These are phyloP conservation scores for Globisporangium acanthophoron DNA, from an alignment of 352 stramenopile genomes.

Conservation along the genomic window DNA sequence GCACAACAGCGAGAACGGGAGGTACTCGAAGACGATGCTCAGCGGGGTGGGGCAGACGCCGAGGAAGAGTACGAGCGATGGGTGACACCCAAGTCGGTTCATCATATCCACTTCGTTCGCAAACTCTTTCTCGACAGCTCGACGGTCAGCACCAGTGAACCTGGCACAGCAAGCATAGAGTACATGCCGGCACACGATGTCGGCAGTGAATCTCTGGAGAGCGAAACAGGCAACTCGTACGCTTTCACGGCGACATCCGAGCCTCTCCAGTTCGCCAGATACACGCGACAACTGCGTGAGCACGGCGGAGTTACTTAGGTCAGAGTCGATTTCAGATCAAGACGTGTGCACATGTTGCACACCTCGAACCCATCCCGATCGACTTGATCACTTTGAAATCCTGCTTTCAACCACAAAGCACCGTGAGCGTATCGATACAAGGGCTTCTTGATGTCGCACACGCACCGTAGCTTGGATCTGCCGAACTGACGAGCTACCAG, in stretches of 20 bases:
- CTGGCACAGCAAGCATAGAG: constrained; percentile 11
- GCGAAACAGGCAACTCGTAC: constrained; percentile 26
- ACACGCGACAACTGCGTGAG: constrained; percentile 57
- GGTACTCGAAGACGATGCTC: constrained; percentile 69
- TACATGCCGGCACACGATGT: background rate
- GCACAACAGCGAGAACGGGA: constrained; percentile 77
- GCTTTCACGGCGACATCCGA: constrained; percentile 72
- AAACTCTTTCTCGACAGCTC: constrained; percentile 61
- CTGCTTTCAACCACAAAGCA: constrained; percentile 2
- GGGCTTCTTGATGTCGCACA: background rate
- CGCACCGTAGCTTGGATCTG: constrained; percentile 24
- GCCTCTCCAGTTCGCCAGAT: constrained; percentile 69
- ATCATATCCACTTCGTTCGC: constrained; percentile 76
- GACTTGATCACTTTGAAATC: constrained; percentile 41
- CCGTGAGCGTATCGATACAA: background rate
- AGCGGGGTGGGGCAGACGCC: constrained; percentile 53
- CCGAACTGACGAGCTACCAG: constrained; percentile 16
- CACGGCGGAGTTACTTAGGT: background rate
- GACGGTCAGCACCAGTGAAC: constrained; percentile 43
- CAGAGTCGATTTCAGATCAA: background rate
- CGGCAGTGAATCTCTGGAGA: background rate
- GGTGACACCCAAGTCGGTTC: constrained; percentile 51
- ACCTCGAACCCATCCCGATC: constrained; percentile 72
- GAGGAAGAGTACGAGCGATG: constrained; percentile 66
- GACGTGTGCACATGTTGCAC: background rate